Percentiles rank a stretch among this genome's conserved stretches.
Evolutionary conservation across 345 rosid species (phyloP).

Genomic region (Populus ilicifolia): DNA sequence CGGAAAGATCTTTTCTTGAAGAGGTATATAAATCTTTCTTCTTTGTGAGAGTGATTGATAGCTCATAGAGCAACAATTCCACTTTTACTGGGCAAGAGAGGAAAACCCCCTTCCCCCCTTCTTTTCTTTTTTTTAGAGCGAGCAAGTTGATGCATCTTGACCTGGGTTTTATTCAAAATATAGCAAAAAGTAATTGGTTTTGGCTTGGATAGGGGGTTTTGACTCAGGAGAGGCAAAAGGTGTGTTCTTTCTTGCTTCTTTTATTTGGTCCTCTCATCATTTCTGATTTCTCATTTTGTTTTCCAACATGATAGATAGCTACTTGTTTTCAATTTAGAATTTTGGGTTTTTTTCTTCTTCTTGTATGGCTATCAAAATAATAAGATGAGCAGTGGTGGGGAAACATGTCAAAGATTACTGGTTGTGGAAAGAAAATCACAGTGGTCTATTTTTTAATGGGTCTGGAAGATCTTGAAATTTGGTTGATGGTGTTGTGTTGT

Average conservation of each 20-base stretch:
- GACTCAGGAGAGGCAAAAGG: constrained; percentile 15
- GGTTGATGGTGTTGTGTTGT: background rate
- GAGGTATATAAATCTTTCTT: background rate
- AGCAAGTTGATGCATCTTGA: background rate
- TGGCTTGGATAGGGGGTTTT: constrained; percentile 1
- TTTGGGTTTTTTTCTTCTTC: background rate
- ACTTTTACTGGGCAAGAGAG: no score
- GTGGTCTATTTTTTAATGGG: background rate
- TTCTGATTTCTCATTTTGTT: background rate
- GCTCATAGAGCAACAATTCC: background rate
- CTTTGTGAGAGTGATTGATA: background rate
- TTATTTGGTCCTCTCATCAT: background rate
- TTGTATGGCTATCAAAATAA: background rate
- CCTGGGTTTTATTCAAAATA: background rate
- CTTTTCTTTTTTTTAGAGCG: background rate
- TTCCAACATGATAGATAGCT: background rate
- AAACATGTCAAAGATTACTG: background rate
- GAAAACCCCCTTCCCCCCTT: background rate
- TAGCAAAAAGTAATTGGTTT: background rate
- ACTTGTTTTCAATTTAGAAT: background rate
- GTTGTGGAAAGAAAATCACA: background rate
- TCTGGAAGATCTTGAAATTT: constrained; percentile 30
- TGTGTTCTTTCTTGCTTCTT: constrained; percentile 4
- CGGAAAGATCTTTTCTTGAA: background rate
- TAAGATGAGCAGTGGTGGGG: background rate